Conservation (phyloP, 1,284 basidiomycete genomes). For the Cutaneotrichosporon sp. region DNA sequence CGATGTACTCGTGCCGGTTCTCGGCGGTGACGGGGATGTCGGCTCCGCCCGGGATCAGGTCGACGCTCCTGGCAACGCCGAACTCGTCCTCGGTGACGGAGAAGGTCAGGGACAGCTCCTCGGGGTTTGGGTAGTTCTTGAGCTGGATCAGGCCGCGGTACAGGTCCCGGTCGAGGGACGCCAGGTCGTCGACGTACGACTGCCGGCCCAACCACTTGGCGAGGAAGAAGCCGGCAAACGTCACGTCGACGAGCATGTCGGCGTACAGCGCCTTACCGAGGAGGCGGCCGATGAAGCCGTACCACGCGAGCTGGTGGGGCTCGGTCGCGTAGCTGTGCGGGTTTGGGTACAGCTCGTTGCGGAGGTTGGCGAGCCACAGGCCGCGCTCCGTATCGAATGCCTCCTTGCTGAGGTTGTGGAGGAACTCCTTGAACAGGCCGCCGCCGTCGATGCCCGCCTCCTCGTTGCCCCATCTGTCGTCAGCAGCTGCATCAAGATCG, state of each 20-base stretch:
- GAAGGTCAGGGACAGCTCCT: conserved; percentile 92
- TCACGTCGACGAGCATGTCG: conserved; percentile 93
- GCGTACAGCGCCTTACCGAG: conserved; percentile 96
- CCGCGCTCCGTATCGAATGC: conserved; percentile 94
- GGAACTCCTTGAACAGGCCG: conserved; percentile 96
- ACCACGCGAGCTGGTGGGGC: conserved; percentile 84
- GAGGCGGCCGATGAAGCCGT: conserved; percentile 82
- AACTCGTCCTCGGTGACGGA: conserved; percentile 90
- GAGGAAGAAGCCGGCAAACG: conserved; percentile 91
- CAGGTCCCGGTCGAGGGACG: conserved; percentile 86
- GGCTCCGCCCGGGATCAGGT: conserved; percentile 80
- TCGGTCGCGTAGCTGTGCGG: conserved; percentile 86
- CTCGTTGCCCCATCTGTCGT: conserved; percentile 32
- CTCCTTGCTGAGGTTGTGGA: conserved; percentile 89
- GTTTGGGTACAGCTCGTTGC: conserved; percentile 93
- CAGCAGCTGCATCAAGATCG: background rate
- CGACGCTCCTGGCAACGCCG: conserved; percentile 73
- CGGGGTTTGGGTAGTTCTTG: conserved; percentile 86
- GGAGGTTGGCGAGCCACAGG: conserved; percentile 84
- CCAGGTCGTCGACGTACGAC: conserved; percentile 85
- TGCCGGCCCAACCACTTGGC: conserved; percentile 77
- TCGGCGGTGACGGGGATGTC: conserved; percentile 85
- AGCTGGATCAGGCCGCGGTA: conserved; percentile 81
- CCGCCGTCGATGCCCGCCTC: conserved; percentile 71
- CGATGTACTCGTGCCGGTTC: conserved; percentile 88